Evolutionary conservation across 441 rosid genomes (phyloP).

Genomic region (Populus hybrid): DNA sequence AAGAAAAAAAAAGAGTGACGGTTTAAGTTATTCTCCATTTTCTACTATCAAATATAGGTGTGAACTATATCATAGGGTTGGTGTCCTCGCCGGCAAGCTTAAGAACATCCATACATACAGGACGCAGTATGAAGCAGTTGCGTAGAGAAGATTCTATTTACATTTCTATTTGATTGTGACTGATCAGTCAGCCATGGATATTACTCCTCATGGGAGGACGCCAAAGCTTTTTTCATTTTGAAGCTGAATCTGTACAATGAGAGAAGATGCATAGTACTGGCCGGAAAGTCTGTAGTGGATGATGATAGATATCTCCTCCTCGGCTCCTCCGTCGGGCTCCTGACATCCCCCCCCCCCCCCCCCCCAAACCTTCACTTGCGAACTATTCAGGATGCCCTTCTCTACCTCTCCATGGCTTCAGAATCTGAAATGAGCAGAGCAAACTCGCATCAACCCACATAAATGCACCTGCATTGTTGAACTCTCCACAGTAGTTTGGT

Average conservation of each 20-base stretch:
- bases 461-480: constrained; percentile 87
- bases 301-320: neutral
- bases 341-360: neutral
- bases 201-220: neutral
- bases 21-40: no score
- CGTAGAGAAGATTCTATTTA: neutral
- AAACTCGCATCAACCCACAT: constrained; percentile 76
- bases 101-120: neutral
- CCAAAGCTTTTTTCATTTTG: neutral
- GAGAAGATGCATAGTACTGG: neutral
- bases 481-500: constrained; percentile 89
- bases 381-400: constrained; percentile 8
- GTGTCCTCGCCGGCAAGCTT: neutral
- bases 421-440: constrained; percentile 86
- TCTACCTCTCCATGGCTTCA: constrained; percentile 51
- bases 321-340: neutral
- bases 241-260: constrained; percentile 4
- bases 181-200: neutral
- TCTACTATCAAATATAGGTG: no score
- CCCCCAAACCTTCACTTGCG: neutral
- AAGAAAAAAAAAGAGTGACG: no score
- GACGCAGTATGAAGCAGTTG: neutral
- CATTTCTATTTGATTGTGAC: neutral
- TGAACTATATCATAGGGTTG: no score
- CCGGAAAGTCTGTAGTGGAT: neutral